Conservation (phyloP, 352 stramenopile species). For the Nothophytophthora sp. region DNA sequence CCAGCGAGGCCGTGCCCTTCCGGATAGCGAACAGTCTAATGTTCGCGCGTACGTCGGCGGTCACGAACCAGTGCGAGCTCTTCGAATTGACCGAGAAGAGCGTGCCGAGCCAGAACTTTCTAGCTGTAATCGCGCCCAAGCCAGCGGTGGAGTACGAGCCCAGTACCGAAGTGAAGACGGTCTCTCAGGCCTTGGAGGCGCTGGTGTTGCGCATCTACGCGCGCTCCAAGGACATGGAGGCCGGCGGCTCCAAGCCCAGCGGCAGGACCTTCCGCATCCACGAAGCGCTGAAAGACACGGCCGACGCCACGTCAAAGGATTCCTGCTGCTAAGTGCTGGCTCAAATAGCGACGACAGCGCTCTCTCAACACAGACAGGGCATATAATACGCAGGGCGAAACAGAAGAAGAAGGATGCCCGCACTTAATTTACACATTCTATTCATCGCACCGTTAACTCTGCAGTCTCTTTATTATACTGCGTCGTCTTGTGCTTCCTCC, state of each 20-base stretch:
- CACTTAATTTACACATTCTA: conserved; percentile 22
- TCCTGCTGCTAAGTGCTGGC: conserved; percentile 34
- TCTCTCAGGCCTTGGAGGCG: conserved; percentile 61
- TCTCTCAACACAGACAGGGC: no score
- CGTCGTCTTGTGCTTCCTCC: conserved; percentile 28
- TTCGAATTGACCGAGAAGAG: conserved; percentile 59
- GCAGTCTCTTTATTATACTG: conserved; percentile 1
- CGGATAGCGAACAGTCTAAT: conserved; percentile 69
- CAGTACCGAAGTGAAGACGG: conserved; percentile 35
- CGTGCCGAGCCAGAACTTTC: neutral
- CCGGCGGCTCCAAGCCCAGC: conserved; percentile 47
- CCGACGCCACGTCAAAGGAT: conserved; percentile 15
- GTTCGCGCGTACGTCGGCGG: conserved; percentile 61
- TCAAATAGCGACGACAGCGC: no score
- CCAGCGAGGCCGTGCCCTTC: conserved; percentile 48
- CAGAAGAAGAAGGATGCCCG: no score
- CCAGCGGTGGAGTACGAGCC: conserved; percentile 54
- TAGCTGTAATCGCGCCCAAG: conserved; percentile 11
- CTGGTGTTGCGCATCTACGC: conserved; percentile 69
- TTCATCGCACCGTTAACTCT: no score
- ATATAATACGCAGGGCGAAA: no score
- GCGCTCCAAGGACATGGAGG: conserved; percentile 61
- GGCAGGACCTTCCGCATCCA: conserved; percentile 45
- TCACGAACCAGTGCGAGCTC: conserved; percentile 58
- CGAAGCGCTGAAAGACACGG: neutral